Conservation (phyloP, 352 stramenopile genomes). For the Phytophthora sp. region DNA sequence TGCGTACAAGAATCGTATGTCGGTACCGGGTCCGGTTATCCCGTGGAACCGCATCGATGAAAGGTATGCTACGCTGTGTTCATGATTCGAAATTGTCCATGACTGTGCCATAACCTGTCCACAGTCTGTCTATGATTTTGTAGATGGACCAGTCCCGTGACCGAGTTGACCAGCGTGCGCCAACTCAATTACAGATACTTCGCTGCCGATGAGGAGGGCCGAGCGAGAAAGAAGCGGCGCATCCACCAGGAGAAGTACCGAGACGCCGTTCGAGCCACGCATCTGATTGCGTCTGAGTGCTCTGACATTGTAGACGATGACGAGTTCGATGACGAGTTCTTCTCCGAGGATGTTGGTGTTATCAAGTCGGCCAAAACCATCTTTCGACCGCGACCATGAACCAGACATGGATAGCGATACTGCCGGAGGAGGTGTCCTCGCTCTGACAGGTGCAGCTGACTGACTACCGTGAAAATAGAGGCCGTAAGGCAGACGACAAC, state of each 20-base stretch:
- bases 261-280: neutral
- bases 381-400: no score
- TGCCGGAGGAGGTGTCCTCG: no score
- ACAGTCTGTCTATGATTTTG: neutral
- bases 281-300: neutral
- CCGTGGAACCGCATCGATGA: neutral
- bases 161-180: no score
- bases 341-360: no score
- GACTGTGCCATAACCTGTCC: no score
- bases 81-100: no score
- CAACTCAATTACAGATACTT: no score
- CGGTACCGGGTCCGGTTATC: neutral
- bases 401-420: neutral
- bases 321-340: slow-evolving; percentile 3
- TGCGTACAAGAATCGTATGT: neutral
- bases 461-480: neutral
- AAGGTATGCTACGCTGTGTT: no score
- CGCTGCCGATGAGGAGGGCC: neutral
- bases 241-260: neutral
- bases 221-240: neutral
- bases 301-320: slow-evolving; percentile 11
- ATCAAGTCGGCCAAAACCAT: no score
- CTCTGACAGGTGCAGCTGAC: no score
- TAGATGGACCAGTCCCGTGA: neutral
- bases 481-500: neutral